Base-by-base conservation (phyloP, 768 basidiomycete species). In the Mycena pura region DNA sequence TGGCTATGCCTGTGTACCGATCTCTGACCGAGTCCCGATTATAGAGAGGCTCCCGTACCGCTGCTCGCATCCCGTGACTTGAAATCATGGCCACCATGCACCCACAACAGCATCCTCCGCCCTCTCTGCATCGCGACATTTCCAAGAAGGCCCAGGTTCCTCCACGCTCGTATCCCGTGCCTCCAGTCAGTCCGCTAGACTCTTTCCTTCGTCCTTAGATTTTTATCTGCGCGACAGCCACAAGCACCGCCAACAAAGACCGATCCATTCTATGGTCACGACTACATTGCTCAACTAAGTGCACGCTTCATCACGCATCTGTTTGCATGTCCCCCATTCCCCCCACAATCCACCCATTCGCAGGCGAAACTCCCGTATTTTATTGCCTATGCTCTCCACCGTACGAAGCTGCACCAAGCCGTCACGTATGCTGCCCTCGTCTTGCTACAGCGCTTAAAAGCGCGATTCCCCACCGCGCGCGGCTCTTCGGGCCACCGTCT, bases 401-500 rank as follows among this genome's bases (percentile, higher is more conserved):
- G 94, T 28, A 92, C 91, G 0, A 88, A 91, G 59, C 81, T 93
- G 1, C 87, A 89, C 48, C 70, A 80, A 8, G 81, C 86, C 11
- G 91, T 92, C 61, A 92, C 78, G 66, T 95, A 77, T 78, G 86
- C 88, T 22, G 85, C 88, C 0, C 77, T 85, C 6, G 78, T 85
- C 17, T 75, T 96, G 25, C 83, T 97, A 10, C 88, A 90, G 64
- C 86, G 93, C 17, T 81, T 97, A 60, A 97, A 97, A 77, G 87
- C 87, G 27, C 88, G 93, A n/a, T 96, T 95, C 75, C 94, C 93
- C 3, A 91, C 93, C 6, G 94, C 93, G 7, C 86, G 91, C 25
- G 94, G 95, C 11, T 94, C 92, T 1, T 94, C 92, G 0, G 94
- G 94, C 21, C 93, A 97, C 71, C 84, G 93, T 0, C 77, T 97